Evolutionary conservation across 345 rosid species (phyloP).

Genomic region (Punica granatum): DNA sequence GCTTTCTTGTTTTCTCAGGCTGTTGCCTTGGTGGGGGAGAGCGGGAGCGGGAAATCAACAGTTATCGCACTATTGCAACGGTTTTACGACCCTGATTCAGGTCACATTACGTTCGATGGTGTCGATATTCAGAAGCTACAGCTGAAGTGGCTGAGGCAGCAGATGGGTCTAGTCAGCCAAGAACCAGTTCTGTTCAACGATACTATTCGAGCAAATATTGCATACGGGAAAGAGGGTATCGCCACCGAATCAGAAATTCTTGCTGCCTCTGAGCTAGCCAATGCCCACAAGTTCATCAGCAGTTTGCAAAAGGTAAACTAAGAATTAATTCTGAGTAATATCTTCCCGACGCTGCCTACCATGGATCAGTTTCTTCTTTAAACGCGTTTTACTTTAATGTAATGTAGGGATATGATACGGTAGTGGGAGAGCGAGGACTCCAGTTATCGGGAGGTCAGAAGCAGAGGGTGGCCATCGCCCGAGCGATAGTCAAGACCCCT

Average conservation of each 20-base stretch:
- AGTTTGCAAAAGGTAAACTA: conserved; percentile 22
- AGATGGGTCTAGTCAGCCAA: conserved; percentile 31
- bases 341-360: too few species aligned
- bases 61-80: conserved; percentile 19
- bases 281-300: conserved; percentile 26
- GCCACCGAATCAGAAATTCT: conserved; percentile 19
- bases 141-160: conserved; percentile 22
- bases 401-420: conserved; percentile 46
- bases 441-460: conserved; percentile 54
- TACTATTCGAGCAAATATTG: conserved; percentile 17
- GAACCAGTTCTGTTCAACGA: too few species aligned
- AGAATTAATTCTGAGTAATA: too few species aligned
- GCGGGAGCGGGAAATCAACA: conserved; percentile 30
- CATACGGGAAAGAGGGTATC: conserved; percentile 22
- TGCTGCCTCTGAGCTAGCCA: conserved; percentile 22
- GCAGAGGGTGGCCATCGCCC: conserved; percentile 50
- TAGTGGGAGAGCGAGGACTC: conserved; percentile 46
- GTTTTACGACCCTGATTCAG: conserved; percentile 20
- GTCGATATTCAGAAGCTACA: conserved; percentile 18
- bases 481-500: conserved; percentile 39
- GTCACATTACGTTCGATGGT: conserved; percentile 18
- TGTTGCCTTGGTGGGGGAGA: conserved; percentile 26
- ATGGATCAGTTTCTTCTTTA: neutral
- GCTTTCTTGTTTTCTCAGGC: neutral
- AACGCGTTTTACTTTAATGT: neutral